phyloP scores from a whole-genome alignment of 2,329 filamentous ascomycete species.

The Fusarium pseudoanthophilum region DNA sequence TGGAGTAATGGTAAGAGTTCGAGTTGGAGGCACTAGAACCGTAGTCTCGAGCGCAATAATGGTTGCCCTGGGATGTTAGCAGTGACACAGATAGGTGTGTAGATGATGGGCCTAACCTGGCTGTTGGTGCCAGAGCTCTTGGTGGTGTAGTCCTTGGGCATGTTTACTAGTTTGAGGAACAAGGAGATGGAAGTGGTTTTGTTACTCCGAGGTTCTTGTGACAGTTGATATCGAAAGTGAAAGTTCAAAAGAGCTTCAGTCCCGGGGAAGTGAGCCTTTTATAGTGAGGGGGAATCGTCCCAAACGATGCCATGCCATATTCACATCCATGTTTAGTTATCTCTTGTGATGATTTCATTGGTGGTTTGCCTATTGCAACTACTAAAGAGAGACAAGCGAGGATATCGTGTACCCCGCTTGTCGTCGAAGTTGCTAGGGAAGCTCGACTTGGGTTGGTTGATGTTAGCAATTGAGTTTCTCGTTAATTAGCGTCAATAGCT shows the following conservation, averaged over 20 bases:
- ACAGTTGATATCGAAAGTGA: background rate
- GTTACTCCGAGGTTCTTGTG: background rate
- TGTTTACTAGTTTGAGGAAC: conserved; percentile 3
- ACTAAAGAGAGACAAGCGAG: background rate
- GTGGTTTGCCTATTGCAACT: conserved; percentile 1
- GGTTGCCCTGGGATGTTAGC: conserved; percentile 67
- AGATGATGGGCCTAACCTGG: conserved; percentile 57
- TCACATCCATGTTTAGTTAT: background rate
- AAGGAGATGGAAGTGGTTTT: background rate
- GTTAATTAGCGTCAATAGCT: background rate
- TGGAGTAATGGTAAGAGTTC: conserved; percentile 76
- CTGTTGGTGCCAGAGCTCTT: conserved; percentile 70
- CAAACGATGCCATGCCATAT: background rate
- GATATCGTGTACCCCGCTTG: background rate
- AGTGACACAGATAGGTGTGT: background rate
- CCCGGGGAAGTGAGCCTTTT: background rate
- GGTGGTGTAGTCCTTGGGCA: conserved; percentile 51
- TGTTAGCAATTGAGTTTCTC: background rate
- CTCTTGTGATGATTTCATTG: background rate
- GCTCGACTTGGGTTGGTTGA: background rate
- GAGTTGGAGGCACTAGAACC: conserved; percentile 64
- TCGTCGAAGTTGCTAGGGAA: background rate
- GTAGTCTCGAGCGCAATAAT: conserved; percentile 74
- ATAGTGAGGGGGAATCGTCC: background rate
- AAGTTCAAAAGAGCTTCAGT: background rate